Evolutionary conservation across 2,329 filamentous ascomycete species (phyloP).

Genomic region (Xylariaceae sp.): DNA sequence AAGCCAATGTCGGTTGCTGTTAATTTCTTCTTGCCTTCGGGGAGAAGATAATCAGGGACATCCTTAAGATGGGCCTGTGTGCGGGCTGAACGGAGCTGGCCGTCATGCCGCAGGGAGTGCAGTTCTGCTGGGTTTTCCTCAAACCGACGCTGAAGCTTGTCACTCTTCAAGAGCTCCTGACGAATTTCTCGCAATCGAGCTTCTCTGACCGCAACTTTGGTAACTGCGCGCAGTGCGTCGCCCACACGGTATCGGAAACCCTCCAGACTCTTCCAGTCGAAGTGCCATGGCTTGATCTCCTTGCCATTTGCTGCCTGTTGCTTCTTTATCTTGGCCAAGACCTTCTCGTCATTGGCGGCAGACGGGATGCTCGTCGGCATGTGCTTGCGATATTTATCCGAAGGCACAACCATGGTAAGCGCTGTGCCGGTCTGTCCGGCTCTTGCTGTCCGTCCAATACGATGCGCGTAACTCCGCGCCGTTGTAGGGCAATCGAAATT

Average conservation of each 20-base stretch:
- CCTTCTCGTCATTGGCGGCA: conserved; percentile 76
- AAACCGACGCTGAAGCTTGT: conserved; percentile 91
- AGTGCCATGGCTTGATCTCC: conserved; percentile 83
- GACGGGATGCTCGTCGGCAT: conserved; percentile 74
- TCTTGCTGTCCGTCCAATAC: conserved; percentile 87
- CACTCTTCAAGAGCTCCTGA: conserved; percentile 58
- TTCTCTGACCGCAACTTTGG: conserved; percentile 65
- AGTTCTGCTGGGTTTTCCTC: conserved; percentile 94
- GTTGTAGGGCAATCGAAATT: conserved; percentile 93
- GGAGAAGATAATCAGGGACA: conserved; percentile 89
- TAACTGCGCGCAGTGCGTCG: conserved; percentile 85
- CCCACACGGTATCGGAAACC: conserved; percentile 93
- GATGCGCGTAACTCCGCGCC: conserved; percentile 92
- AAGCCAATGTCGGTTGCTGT: conserved; percentile 66
- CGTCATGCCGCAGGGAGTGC: conserved; percentile 82
- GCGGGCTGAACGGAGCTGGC: conserved; percentile 74
- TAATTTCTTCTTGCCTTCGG: conserved; percentile 67
- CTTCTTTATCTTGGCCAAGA: conserved; percentile 72
- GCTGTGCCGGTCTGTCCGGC: conserved; percentile 91
- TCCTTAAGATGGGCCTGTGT: conserved; percentile 83
- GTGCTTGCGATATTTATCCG: conserved; percentile 79
- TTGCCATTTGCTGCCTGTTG: conserved; percentile 74
- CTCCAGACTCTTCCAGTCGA: conserved; percentile 91
- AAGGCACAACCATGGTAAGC: conserved; percentile 87
- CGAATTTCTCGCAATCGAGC: conserved; percentile 18